A percentile compares a stretch with the other conserved stretches of the same genome.
These are phyloP conservation scores for Colletotrichum lini DNA, from an alignment of 2,329 filamentous ascomycete genomes.

Conservation along the genomic window DNA sequence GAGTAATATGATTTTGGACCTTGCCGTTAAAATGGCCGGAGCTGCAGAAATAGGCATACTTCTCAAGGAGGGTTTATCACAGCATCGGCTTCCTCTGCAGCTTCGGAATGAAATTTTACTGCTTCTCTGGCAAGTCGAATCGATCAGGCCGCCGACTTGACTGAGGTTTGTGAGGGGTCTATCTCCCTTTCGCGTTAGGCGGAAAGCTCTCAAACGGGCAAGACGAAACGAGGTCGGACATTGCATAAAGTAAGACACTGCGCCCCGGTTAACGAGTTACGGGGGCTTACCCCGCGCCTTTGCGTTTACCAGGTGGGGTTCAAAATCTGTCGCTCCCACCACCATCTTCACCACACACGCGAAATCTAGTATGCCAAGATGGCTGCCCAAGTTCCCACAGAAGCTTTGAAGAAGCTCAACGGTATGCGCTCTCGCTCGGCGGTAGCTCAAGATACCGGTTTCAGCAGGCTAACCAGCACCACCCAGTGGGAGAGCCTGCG, in stretches of 20 bases:
- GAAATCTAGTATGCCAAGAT: slow-evolving; percentile 51
- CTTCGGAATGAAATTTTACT: neutral
- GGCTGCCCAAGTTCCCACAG: slow-evolving; percentile 60
- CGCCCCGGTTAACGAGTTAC: slow-evolving; percentile 36
- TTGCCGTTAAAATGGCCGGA: slow-evolving; percentile 31
- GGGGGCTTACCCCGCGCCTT: slow-evolving; percentile 42
- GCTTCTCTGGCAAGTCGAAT: neutral
- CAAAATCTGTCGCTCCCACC: slow-evolving; percentile 41
- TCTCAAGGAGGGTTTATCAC: slow-evolving; percentile 3
- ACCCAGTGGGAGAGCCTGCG: slow-evolving; percentile 57
- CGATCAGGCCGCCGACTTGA: neutral
- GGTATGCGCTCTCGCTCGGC: slow-evolving; percentile 48
- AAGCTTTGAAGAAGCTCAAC: slow-evolving; percentile 61
- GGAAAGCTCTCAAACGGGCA: neutral
- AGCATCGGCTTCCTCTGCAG: slow-evolving; percentile 21
- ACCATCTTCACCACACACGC: slow-evolving; percentile 35
- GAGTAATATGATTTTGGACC: slow-evolving; percentile 31
- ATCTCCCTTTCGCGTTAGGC: neutral
- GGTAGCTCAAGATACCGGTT: slow-evolving; percentile 3
- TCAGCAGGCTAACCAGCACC: slow-evolving; percentile 32
- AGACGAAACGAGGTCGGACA: slow-evolving; percentile 28
- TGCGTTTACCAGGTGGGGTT: slow-evolving; percentile 42
- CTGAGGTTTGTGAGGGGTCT: neutral
- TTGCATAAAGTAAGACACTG: slow-evolving; percentile 31
- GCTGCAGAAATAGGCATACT: slow-evolving; percentile 18